phyloP scores from a whole-genome alignment of 176 grass and related monocot species.

The Paspalum vaginatum region DNA sequence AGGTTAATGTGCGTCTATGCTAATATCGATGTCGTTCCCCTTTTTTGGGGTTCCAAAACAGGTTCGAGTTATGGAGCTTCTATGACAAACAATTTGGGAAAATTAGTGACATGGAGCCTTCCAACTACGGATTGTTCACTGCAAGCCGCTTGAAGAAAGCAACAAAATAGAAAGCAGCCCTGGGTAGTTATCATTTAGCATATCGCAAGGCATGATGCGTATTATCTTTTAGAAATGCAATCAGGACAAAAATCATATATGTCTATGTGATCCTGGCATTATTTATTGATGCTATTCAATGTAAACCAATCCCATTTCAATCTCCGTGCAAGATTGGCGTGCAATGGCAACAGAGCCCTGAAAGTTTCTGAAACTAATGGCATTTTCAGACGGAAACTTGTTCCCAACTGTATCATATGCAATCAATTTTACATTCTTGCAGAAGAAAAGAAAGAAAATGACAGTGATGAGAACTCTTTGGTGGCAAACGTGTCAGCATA shows the following conservation, averaged over 20 bases:
- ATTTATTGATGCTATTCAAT: slow-evolving; percentile 8
- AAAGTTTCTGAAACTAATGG: not conserved
- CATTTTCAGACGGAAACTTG: not conserved
- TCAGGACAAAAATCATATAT: not conserved
- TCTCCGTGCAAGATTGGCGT: not conserved
- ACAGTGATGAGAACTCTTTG: not conserved
- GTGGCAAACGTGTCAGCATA: not conserved
- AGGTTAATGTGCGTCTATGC: not conserved
- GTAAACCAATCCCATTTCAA: not conserved
- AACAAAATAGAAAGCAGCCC: not conserved
- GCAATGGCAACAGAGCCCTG: not conserved
- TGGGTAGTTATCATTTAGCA: slow-evolving; percentile 16
- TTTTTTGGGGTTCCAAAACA: slow-evolving; percentile 31
- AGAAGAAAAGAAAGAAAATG: not conserved
- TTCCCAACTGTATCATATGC: not conserved
- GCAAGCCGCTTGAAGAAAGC: slow-evolving; percentile 63
- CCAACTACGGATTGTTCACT: slow-evolving; percentile 64
- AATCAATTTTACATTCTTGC: too few relatives aligned
- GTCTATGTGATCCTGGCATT: not conserved
- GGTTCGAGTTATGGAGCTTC: slow-evolving; percentile 78
- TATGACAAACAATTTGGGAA: slow-evolving; percentile 72
- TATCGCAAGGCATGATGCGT: not conserved
- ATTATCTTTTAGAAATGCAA: slow-evolving; percentile 15
- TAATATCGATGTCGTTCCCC: not conserved
- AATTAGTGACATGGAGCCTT: slow-evolving; percentile 62